Evolutionary conservation across 2,329 filamentous ascomycete genomes (phyloP), one percentile per base, ranked within the genome.

Genomic region (Tothia fuscella): DNA sequence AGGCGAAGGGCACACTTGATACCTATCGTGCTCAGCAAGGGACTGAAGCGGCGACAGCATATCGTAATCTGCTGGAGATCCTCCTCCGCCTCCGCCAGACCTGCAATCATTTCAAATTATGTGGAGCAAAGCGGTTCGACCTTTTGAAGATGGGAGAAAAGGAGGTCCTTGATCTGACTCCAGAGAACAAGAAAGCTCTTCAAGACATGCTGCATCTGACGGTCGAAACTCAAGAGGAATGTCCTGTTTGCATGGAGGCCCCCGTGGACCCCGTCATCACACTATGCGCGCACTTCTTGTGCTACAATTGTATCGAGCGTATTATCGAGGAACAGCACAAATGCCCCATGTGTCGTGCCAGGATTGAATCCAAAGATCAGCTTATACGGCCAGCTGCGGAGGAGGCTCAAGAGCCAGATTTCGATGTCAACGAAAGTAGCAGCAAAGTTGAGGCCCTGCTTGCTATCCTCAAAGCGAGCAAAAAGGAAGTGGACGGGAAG

Each of bases 61-160:
- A 91, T 54, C 77, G 81, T 6, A 74, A 80, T 51, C 70, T 94
- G 1, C 70, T 94, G 9, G 86, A 93, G 59, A 74, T 87, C 13
- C 69, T 94, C 4, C 72, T 94, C 5, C 78, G 88, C 10, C 74
- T 93, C 49, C 76, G 88, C 14, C 87, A 94, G 61, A 74, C 82
- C 56, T 94, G 87, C 61, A 87, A 89, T 49, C 87, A 93, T 56
- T 93, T 85, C 84, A 79, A 80, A 6, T 71, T 95, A 9, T 85
- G 83, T 53, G 80, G 78, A 38, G 70, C 81, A 48, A 55, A 58
- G 24, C 78, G 83, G 10, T 70, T 93, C n/a, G 71, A 74, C 7
- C 69, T 93, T 17, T 67, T 89, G 54, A 66, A 72, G 16, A 65
- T 83, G 2, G 67, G 93, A 2, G 80, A 84, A 32, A 70, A 74